Base-by-base conservation (phyloP, 2,329 filamentous ascomycete genomes). In the Sporothrix variecibatus region DNA sequence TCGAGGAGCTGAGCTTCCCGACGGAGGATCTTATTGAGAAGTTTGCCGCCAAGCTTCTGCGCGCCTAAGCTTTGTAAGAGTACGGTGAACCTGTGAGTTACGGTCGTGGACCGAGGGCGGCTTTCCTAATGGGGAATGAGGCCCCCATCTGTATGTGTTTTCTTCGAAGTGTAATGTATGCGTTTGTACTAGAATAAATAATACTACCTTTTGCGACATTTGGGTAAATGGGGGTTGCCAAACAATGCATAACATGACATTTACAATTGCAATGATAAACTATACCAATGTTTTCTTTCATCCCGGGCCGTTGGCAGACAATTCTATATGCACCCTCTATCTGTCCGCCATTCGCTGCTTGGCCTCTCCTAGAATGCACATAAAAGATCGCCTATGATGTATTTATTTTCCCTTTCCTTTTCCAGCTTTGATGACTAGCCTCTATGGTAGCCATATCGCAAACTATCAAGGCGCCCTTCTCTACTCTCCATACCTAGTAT, bases 1-100 rank as follows among this genome's bases (percentile, higher is more conserved):
- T 99, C 74, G 96, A 99, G 89, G 91, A 96, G 85, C 92, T 99
- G 94, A 88, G 88, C 80, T 99, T 99, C 92, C 96, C 96, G 70
- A 93, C 92, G 78, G 94, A 97, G 86, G 84, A 91, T 77, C 87
- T 97, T 79, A 98, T 99, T 81, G 92, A 94, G 83, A 87, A 93
- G 79, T 95, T 96, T 82, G 93, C 93, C 73, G 94, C 92, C 79
- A 98, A 98, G 90, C 87, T 98, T 79, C 87, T 99, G 81, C 89
- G 90, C 78, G 86, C 97, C 81, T 81, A 34, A 3, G 17, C 12
- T 51, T 3, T 43, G 12, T 26, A 15, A 26, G 38, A 28, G 34
- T 15, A 46, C 11, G 58, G 58, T 7, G 20, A n/a, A 9, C 15
- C 15, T 46, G 38, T 6, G 38, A n/a, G 62, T 6, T 15, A 28